Evolutionary conservation across 2,329 filamentous ascomycete genomes (phyloP), one percentile per base, ranked within the genome.

Genomic region (Reticulascus tulasneorum): DNA sequence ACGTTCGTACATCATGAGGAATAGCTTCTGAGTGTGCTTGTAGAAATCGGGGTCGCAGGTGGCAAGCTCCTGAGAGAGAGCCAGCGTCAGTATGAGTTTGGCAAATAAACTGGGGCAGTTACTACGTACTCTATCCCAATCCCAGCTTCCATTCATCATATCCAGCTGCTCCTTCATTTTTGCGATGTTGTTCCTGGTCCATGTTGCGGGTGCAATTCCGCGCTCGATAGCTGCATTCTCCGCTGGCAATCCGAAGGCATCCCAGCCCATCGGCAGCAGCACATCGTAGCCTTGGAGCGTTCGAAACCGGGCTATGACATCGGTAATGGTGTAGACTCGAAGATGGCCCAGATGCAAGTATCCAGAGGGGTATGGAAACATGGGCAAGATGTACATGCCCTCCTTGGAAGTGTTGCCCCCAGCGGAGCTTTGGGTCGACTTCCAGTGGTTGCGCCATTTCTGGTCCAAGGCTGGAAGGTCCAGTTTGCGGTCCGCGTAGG

Each of bases 281-380:
- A 94, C 86, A 37, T 84, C 64, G 47, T 79, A 71, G 12, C 88
- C 88, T 48, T 82, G 79, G 64, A 94, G 79, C 18, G 73, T 75
- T 50, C 82, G 78, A 54, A 82, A 94, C 35, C 89, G 77, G 11
- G 87, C 80, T 34, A 94, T 65, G 9, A 90, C 84, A 64, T 95
- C 89, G 42, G 88, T 87, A 46, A 95, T 93, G 23, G 88, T 87
- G 66, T 94, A 95, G 32, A 94, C 87, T 29, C 89, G 81, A 24
- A 94, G 67, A 58, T 95, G 89, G 11, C 89, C 89, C 42, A 94
- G 79, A 58, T 95, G 89, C 19, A 95, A 73, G 20, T 80, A 82
- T 20, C 89, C 89, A 0, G 89, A 94, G 1, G 89, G 89, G 57
- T 95, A 95, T 0, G 89, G 89, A 55, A 94, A 94, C 89, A 95